These are phyloP conservation scores for Chenopodium album DNA, from an alignment of 148 eudicot genomes.

Conservation along the genomic window DNA sequence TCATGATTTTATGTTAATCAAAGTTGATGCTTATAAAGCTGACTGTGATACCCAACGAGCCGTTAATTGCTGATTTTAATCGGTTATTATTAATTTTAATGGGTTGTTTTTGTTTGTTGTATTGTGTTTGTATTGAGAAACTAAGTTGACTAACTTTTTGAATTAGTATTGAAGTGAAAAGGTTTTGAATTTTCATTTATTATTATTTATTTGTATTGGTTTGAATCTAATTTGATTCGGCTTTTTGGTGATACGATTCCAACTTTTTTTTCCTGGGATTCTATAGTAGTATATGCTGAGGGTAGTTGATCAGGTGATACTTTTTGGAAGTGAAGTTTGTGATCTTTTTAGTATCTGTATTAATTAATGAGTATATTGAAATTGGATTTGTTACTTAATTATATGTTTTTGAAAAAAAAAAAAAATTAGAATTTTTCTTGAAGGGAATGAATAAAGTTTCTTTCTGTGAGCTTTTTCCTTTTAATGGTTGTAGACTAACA, in stretches of 20 bases:
- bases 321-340: background rate
- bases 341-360: background rate
- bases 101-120: background rate
- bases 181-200: background rate
- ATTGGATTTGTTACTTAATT: background rate
- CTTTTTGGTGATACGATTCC: slow-evolving; percentile 4
- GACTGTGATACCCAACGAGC: too few relatives aligned
- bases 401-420: background rate
- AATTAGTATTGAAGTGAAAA: slow-evolving; percentile 1
- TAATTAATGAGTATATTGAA: background rate
- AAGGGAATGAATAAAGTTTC: too few relatives aligned
- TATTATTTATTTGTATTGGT: background rate
- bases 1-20: too few relatives aligned
- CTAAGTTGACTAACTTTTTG: background rate
- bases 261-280: background rate
- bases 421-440: background rate
- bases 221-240: background rate
- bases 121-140: background rate
- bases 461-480: background rate
- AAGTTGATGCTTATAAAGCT: too few relatives aligned
- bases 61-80: background rate
- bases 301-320: background rate
- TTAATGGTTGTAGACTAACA: background rate
- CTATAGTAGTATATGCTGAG: background rate
- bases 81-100: background rate